Percentiles rank a stretch among this genome's conserved stretches.
phyloP scores from a whole-genome alignment of 169 alveolate genomes.

The Eimeria necatrix region DNA sequence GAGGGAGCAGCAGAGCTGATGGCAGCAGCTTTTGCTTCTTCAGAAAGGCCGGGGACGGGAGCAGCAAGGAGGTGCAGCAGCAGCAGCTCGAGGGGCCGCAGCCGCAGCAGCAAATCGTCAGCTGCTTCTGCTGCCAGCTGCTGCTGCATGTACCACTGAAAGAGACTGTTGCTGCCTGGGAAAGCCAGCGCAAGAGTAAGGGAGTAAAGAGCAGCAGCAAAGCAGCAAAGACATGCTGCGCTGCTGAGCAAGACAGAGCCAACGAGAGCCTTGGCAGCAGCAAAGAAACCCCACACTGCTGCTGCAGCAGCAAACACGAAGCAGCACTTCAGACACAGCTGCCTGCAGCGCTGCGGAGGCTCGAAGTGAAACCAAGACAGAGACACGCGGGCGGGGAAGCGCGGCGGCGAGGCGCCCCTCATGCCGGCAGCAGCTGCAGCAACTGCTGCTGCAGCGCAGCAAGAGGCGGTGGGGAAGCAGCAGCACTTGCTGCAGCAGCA shows the following conservation, averaged over 20 bases:
- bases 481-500: too few relatives aligned
- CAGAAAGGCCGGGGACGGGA: neutral
- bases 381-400: conserved; percentile 53
- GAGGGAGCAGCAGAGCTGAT: conserved; percentile 23
- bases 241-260: conserved; percentile 26
- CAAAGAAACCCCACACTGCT: neutral
- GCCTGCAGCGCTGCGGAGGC: neutral
- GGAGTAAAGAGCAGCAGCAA: neutral
- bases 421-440: conserved; percentile 51
- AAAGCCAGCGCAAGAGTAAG: conserved; percentile 46
- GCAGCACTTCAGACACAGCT: neutral
- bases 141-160: conserved; percentile 67
- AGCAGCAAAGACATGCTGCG: neutral
- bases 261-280: neutral
- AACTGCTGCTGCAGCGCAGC: neutral
- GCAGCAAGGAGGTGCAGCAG: conserved; percentile 60
- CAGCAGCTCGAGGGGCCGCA: conserved; percentile 43
- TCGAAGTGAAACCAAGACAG: conserved; percentile 24
- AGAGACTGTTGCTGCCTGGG: conserved; percentile 57
- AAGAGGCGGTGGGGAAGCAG: neutral
- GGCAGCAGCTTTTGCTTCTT: neutral
- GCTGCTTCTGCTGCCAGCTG: conserved; percentile 66
- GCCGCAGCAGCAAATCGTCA: conserved; percentile 51
- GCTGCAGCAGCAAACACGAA: neutral
- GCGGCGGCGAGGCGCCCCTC: conserved; percentile 47